Percentiles rank a stretch among this genome's conserved stretches.
phyloP scores from a whole-genome alignment of 306 rosid species.

The Quercus cerris region DNA sequence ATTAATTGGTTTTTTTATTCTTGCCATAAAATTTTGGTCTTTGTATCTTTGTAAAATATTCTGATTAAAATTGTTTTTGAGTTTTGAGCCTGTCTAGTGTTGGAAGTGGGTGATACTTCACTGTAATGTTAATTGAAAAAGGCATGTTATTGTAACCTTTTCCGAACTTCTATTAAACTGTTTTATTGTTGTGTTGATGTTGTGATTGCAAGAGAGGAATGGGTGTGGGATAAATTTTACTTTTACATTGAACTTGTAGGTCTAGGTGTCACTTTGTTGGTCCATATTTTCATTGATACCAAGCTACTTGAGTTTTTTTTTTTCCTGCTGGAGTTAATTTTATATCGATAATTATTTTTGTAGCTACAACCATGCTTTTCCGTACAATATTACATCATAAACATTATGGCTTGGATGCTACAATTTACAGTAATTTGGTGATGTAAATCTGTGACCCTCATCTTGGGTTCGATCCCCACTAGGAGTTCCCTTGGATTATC shows the following conservation, averaged over 20 bases:
- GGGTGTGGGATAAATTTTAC: neutral
- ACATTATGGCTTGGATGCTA: neutral
- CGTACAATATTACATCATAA: neutral
- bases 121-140: neutral
- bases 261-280: neutral
- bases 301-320: neutral
- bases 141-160: neutral
- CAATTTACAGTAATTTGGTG: neutral
- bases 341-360: neutral
- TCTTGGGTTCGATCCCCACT: no score
- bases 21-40: conserved; percentile 6
- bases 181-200: no score
- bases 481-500: no score
- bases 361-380: neutral
- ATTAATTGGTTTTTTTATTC: neutral
- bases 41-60: conserved; percentile 5
- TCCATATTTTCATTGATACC: neutral
- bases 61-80: neutral
- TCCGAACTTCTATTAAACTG: neutral
- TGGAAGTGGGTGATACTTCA: neutral
- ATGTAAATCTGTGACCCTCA: neutral
- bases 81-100: neutral
- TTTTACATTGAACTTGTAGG: neutral
- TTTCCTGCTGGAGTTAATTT: neutral
- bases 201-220: neutral